Evolutionary conservation across 1,139 yeast genomes (phyloP), one percentile per base, ranked within the genome.

Genomic region (Zygosaccharomyces pseudobailii): DNA sequence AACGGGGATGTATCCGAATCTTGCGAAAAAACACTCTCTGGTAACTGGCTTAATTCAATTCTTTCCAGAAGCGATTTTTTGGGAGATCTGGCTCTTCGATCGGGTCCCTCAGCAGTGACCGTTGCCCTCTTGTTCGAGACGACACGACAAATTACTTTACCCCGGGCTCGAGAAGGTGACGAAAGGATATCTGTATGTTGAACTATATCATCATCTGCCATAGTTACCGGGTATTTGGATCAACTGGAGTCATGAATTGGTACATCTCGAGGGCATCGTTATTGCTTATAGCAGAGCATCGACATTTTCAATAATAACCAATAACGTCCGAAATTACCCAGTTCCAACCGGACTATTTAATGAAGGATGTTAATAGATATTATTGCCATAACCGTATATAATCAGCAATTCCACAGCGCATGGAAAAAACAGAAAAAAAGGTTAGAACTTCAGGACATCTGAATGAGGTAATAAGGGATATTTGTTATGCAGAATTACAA

Each of bases 181-280:
- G 61, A 52, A 22, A 55, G 40, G 5, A 60, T 57, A 43, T 58
- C 64, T 6, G 33, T 47, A 44, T 60, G 63, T 9, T 39, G 48
- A 7, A 55, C 54, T 36, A 59, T 54, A 44, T 54, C 63, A 20
- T 54, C 50, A 23, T 43, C 50, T 23, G 46, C 32, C 46, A 38
- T 47, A 13, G n/a, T 30, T 17, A 27, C 10, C 9, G 13, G 19
- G 13, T 19, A 27, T 23, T 27, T 13, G 23, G 34, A 25, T 27
- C n/a, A 13, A 13, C 23, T 19, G 32, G 22, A 17, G 10, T 19
- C 35, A 28, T 9, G 10, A 21, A 19, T n/a, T 10, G 13, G 34
- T 13, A 0, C 23, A 28, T 7, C 27, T 35, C 24, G 3, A n/a
- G 25, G 38, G 19, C 31, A 22, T 23, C 23, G 30, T 28, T 9